A percentile compares a stretch with the other conserved stretches of the same genome.
Evolutionary conservation across 768 basidiomycete species (phyloP).

Genomic region (Amanita molliuscula): DNA sequence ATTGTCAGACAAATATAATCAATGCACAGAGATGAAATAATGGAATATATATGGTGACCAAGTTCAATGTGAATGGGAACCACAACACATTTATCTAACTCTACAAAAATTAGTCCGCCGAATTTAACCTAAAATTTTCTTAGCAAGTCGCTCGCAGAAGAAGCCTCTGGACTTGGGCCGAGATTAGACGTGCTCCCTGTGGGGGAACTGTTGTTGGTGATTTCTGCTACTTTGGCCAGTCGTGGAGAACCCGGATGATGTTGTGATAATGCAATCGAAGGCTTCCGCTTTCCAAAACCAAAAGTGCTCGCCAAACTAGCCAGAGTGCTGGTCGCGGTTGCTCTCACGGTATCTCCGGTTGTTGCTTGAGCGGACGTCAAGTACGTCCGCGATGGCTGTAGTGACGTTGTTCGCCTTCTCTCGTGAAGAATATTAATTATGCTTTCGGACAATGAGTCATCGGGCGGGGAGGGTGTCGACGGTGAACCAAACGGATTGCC

Average conservation of each 20-base stretch:
- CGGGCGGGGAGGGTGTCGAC: constrained; percentile 41
- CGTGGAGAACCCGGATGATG: not conserved
- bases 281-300: constrained; percentile 54
- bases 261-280: not conserved
- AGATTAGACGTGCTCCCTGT: constrained; percentile 33
- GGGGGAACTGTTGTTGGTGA: not conserved
- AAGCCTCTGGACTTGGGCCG: constrained; percentile 51
- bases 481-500: constrained; percentile 29
- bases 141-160: constrained; percentile 1
- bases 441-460: constrained; percentile 53
- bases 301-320: constrained; percentile 54
- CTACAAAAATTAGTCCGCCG: not conserved
- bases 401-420: constrained; percentile 51
- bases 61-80: constrained; percentile 16
- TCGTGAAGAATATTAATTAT: constrained; percentile 33
- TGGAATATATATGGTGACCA: constrained; percentile 79
- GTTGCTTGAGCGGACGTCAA: constrained; percentile 28
- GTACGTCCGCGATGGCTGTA: constrained; percentile 41
- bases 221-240: constrained; percentile 1
- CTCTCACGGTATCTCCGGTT: constrained; percentile 17
- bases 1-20: constrained; percentile 77
- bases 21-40: constrained; percentile 60
- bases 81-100: not conserved
- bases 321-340: constrained; percentile 40
- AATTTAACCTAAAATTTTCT: not conserved